A percentile compares a stretch with the other conserved stretches of the same genome.
phyloP scores from a whole-genome alignment of 495 filamentous ascomycete species.

The Talaromyces trachyspermus region DNA sequence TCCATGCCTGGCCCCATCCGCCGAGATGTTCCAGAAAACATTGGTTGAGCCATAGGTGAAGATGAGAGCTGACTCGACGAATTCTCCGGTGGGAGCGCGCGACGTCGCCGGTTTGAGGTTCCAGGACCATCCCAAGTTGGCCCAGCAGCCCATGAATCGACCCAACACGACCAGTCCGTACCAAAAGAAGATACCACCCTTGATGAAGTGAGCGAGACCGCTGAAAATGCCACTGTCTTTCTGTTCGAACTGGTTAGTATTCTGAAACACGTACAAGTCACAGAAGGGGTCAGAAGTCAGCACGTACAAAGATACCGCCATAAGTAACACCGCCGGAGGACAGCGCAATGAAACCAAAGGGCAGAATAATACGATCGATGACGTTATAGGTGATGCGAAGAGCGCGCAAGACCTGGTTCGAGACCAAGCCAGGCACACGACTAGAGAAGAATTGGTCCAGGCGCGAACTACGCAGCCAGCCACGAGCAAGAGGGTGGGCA shows the following conservation, averaged over 20 bases:
- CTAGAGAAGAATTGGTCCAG: slow-evolving; percentile 41
- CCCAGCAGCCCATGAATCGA: slow-evolving; percentile 85
- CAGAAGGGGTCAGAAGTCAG: not conserved
- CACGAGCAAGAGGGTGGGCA: slow-evolving; percentile 24
- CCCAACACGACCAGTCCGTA: slow-evolving; percentile 84
- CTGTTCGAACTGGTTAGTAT: slow-evolving; percentile 24
- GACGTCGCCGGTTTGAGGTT: slow-evolving; percentile 62
- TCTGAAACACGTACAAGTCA: not conserved
- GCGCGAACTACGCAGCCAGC: slow-evolving; percentile 37
- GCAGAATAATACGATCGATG: slow-evolving; percentile 55
- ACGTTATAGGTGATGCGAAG: slow-evolving; percentile 50
- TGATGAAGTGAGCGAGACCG: slow-evolving; percentile 88
- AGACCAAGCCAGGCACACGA: slow-evolving; percentile 50
- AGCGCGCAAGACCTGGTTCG: slow-evolving; percentile 51
- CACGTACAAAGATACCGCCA: slow-evolving; percentile 61
- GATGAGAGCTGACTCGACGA: slow-evolving; percentile 80
- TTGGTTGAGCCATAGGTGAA: slow-evolving; percentile 85
- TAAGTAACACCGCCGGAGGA: slow-evolving; percentile 59
- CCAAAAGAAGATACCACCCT: slow-evolving; percentile 96
- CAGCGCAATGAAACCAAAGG: slow-evolving; percentile 59
- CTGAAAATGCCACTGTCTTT: slow-evolving; percentile 62
- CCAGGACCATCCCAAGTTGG: slow-evolving; percentile 94
- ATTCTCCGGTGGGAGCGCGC: slow-evolving; percentile 67
- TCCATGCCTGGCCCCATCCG: slow-evolving; percentile 62
- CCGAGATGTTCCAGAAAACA: slow-evolving; percentile 88